A percentile compares a stretch with the other conserved stretches of the same genome.
Evolutionary conservation across 139 green algal species (phyloP).

Genomic region (Chlamydomonas incerta): DNA sequence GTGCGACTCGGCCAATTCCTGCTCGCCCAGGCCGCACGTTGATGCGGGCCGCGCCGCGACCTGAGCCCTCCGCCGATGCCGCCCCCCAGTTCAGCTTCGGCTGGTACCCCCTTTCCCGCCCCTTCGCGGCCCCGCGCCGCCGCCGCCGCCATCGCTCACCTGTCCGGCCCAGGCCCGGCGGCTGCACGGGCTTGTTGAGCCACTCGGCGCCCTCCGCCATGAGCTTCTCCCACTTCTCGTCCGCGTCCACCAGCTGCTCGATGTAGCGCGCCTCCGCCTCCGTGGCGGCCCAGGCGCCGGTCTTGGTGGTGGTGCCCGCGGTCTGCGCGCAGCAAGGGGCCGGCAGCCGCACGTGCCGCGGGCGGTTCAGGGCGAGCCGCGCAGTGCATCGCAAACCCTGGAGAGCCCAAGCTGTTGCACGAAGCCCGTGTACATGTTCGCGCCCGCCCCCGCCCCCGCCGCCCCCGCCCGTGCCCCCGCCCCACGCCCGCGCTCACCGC

Average conservation of each 20-base stretch:
- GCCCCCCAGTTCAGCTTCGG: no score
- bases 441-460: no score
- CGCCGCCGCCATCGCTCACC: neutral
- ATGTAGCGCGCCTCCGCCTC: constrained; percentile 82
- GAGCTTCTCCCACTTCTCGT: constrained; percentile 80
- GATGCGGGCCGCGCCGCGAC: no score
- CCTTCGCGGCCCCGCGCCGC: neutral
- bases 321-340: constrained; percentile 57
- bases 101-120: neutral
- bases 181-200: constrained; percentile 78
- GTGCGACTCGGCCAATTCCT: no score
- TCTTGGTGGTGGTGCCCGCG: constrained; percentile 72
- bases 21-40: no score
- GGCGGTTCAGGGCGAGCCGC: no score
- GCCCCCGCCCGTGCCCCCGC: no score
- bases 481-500: constrained; percentile 48
- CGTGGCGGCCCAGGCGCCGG: constrained; percentile 81
- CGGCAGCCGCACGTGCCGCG: no score
- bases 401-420: no score
- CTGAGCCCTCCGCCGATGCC: no score
- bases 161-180: constrained; percentile 67
- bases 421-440: no score
- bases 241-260: constrained; percentile 79
- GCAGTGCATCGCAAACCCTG: no score
- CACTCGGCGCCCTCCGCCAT: constrained; percentile 77